Percentiles rank a stretch among this genome's conserved stretches.
Conservation (phyloP, 2,329 filamentous ascomycete genomes). For the Grosmannia clavigera region DNA sequence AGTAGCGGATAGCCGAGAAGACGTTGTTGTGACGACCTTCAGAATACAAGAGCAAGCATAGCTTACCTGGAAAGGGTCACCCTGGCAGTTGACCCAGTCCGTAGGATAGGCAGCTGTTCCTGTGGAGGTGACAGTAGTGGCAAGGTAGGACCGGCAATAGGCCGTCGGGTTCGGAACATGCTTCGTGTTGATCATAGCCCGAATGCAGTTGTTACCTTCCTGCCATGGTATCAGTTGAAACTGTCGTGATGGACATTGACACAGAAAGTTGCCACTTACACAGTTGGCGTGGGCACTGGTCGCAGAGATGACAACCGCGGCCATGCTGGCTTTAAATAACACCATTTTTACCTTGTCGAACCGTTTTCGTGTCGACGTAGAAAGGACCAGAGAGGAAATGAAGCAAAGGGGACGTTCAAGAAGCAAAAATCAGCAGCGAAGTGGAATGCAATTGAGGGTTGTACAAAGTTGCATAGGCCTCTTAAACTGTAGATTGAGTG, state of each 20-base stretch:
- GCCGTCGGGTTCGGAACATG: conserved; percentile 1
- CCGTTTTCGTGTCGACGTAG: not conserved
- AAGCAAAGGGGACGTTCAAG: no score
- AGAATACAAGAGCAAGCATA: conserved; percentile 7
- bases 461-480: no score
- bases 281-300: conserved; percentile 1
- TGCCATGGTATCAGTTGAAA: not conserved
- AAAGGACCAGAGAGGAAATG: no score
- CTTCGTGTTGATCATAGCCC: conserved; percentile 4
- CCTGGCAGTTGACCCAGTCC: conserved; percentile 8
- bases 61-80: conserved; percentile 2
- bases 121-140: not conserved
- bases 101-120: not conserved
- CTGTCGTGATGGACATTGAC: not conserved
- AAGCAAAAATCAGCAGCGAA: no score
- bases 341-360: not conserved
- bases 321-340: not conserved
- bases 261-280: not conserved
- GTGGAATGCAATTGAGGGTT: no score
- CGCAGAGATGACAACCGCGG: not conserved
- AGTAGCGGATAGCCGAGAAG: not conserved
- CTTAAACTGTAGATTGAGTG: no score
- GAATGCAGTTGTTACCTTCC: conserved; percentile 9
- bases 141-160: conserved; percentile 7
- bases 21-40: not conserved